Percentiles rank a stretch among this genome's conserved stretches.
Conservation (phyloP, 371 early-diverging fungal species). For the Blakeslea trispora region DNA sequence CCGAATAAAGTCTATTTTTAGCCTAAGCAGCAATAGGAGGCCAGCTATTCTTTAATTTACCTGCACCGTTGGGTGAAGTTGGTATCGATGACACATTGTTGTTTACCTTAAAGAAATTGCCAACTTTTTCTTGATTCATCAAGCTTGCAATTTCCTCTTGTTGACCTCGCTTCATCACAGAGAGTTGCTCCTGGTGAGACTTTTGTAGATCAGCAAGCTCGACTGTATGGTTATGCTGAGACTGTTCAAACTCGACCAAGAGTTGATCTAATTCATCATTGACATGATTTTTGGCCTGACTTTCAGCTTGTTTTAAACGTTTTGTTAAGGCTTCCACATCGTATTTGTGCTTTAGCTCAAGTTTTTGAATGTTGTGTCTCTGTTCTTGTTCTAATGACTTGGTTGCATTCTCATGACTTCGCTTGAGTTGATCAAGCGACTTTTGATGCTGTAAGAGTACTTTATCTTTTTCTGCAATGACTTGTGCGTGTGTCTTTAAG, state of each 20-base stretch:
- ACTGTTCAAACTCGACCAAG: constrained; percentile 51
- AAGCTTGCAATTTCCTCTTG: constrained; percentile 13
- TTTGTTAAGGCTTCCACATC: constrained; percentile 30
- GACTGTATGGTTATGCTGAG: constrained; percentile 46
- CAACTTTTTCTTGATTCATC: background rate
- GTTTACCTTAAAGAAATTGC: background rate
- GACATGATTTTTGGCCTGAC: constrained; percentile 37
- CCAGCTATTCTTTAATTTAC: constrained; percentile 5
- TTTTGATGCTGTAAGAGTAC: constrained; percentile 33
- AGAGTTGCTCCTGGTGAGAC: constrained; percentile 42
- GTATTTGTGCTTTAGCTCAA: constrained; percentile 31
- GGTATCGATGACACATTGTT: background rate
- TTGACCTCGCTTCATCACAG: constrained; percentile 38
- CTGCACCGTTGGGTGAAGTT: background rate
- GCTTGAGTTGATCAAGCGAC: constrained; percentile 38
- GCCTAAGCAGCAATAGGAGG: constrained; percentile 11
- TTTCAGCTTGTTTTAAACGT: constrained; percentile 36
- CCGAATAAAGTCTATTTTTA: no score
- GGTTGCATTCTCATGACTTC: constrained; percentile 32
- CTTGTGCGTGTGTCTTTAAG: constrained; percentile 42
- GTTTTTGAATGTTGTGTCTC: constrained; percentile 23
- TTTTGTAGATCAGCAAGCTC: constrained; percentile 40
- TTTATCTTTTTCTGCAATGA: constrained; percentile 49
- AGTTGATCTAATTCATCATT: constrained; percentile 49
- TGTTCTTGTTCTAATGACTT: constrained; percentile 39